Evolutionary conservation across 768 basidiomycete genomes (phyloP).

Genomic region (Trametopsis cervina): DNA sequence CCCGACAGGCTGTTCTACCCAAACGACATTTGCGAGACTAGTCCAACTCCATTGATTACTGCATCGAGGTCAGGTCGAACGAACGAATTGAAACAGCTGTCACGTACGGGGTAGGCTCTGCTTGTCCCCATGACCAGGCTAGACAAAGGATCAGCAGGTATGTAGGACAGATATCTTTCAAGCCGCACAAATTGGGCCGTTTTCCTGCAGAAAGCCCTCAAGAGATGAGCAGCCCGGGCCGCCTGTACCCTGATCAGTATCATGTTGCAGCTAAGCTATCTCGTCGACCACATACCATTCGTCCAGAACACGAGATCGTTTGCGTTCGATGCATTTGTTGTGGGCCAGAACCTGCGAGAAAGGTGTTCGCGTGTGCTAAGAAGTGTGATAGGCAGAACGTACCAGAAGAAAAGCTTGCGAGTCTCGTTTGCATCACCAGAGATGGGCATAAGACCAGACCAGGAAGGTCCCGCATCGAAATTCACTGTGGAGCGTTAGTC

Average conservation of each 20-base stretch:
- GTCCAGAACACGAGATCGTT: constrained; percentile 29
- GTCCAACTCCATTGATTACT: constrained; percentile 60
- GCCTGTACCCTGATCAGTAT: constrained; percentile 27
- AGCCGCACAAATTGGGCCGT: constrained; percentile 46
- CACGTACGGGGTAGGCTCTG: constrained; percentile 42
- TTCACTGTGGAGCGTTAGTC: constrained; percentile 24
- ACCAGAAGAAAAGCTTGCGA: constrained; percentile 33
- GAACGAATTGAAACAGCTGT: too few relatives aligned
- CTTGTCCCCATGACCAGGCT: constrained; percentile 56
- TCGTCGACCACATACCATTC: constrained; percentile 21
- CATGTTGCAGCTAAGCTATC: too few relatives aligned
- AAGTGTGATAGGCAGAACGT: not conserved
- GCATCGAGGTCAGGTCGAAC: too few relatives aligned
- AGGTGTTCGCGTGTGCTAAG: not conserved
- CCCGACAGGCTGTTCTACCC: constrained; percentile 74
- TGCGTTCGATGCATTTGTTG: constrained; percentile 23
- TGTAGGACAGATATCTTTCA: not conserved
- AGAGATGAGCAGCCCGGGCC: constrained; percentile 71
- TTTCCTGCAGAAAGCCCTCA: constrained; percentile 67
- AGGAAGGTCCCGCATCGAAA: constrained; percentile 30
- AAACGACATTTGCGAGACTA: constrained; percentile 63
- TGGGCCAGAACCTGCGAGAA: constrained; percentile 26
- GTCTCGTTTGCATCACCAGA: constrained; percentile 32
- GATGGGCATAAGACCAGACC: constrained; percentile 26
- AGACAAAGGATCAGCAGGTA: not conserved